Evolutionary conservation across 2,329 filamentous ascomycete genomes (phyloP).

Genomic region (Boeremia exigua): DNA sequence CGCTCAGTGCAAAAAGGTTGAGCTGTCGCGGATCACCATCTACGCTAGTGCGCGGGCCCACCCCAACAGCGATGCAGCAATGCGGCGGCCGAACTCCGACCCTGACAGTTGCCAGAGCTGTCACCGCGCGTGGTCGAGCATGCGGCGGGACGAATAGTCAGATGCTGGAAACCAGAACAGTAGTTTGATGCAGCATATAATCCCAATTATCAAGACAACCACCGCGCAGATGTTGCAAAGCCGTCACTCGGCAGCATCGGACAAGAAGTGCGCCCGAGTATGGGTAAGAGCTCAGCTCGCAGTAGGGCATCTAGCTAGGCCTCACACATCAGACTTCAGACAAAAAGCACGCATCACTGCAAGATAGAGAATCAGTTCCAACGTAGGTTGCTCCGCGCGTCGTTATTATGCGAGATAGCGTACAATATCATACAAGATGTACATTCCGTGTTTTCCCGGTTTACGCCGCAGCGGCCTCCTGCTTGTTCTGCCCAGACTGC

Average conservation of each 20-base stretch:
- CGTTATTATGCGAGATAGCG: not conserved
- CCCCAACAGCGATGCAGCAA: constrained; percentile 7
- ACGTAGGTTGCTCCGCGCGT: not conserved
- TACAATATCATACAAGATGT: constrained; percentile 16
- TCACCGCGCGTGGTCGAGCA: too few species aligned
- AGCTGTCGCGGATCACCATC: constrained; percentile 6
- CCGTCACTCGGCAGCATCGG: too few species aligned
- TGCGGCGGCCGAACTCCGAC: not conserved
- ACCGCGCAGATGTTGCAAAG: too few species aligned
- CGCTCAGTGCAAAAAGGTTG: constrained; percentile 15
- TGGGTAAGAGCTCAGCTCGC: too few species aligned
- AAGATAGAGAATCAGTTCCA: not conserved
- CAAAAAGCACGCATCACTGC: not conserved
- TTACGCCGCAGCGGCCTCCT: constrained; percentile 21
- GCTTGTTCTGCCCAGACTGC: constrained; percentile 38
- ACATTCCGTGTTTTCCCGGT: constrained; percentile 13
- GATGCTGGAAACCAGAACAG: too few species aligned
- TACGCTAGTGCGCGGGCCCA: constrained; percentile 5
- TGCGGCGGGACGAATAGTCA: not conserved
- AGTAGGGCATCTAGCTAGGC: too few species aligned
- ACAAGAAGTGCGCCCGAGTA: too few species aligned
- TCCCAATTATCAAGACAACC: too few species aligned
- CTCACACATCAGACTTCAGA: not conserved
- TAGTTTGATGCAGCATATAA: too few species aligned
- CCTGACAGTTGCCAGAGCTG: not conserved